phyloP scores from a whole-genome alignment of 1,139 yeast genomes.

The Candida anutae region DNA sequence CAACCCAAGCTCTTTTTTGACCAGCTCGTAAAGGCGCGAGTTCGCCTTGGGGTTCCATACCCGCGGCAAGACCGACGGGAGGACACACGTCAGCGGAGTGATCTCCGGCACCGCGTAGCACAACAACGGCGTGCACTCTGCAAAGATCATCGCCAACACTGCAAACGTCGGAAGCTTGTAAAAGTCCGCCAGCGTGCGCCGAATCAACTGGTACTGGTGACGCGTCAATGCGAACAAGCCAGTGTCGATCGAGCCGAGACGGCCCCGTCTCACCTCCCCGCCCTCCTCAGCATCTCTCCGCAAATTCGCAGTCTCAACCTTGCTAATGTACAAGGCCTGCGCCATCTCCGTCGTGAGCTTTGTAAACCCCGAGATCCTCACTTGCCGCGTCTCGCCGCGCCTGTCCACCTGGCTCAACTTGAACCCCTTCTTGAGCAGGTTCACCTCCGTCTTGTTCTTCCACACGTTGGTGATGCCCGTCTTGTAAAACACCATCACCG shows the following conservation, averaged over 20 bases:
- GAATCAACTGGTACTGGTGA: constrained; percentile 43
- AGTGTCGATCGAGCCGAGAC: not conserved
- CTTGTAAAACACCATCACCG: constrained; percentile 40
- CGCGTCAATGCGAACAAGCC: constrained; percentile 38
- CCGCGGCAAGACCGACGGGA: constrained; percentile 42
- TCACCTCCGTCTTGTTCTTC: constrained; percentile 23
- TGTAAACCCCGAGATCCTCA: constrained; percentile 18
- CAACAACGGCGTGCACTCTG: constrained; percentile 57
- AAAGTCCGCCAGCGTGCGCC: constrained; percentile 53
- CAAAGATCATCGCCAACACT: constrained; percentile 45
- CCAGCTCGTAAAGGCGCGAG: constrained; percentile 1
- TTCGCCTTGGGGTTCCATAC: constrained; percentile 18
- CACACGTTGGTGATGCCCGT: constrained; percentile 47
- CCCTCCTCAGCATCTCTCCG: constrained; percentile 12
- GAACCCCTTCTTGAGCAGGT: constrained; percentile 14
- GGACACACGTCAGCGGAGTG: constrained; percentile 62
- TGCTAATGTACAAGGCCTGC: constrained; percentile 24
- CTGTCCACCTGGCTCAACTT: constrained; percentile 20
- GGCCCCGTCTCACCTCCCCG: constrained; percentile 4
- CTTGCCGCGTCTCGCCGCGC: constrained; percentile 18
- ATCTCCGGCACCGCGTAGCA: constrained; percentile 54
- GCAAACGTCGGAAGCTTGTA: constrained; percentile 59
- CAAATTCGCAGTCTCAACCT: constrained; percentile 17
- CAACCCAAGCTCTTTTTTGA: too few relatives aligned
- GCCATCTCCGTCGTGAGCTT: constrained; percentile 29